phyloP scores from a whole-genome alignment of 139 green algal genomes.

The Chlorella sp. region DNA sequence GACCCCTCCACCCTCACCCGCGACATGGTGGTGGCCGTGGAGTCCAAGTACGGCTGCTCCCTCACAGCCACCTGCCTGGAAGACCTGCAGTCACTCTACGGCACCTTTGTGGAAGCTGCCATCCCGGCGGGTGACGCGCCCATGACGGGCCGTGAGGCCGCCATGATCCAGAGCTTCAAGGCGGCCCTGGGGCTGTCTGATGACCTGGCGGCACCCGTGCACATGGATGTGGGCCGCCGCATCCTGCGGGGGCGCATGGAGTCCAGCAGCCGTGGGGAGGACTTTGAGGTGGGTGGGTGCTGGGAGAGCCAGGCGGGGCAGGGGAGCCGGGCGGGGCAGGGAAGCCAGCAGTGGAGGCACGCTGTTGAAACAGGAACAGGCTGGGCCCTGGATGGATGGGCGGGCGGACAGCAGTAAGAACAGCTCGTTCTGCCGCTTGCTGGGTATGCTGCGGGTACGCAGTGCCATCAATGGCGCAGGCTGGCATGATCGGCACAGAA shows the following conservation, averaged over 20 bases:
- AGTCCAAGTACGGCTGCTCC: constrained; percentile 71
- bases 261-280: constrained; percentile 52
- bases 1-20: constrained; percentile 65
- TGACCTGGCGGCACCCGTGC: constrained; percentile 89
- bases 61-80: constrained; percentile 66
- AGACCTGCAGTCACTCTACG: constrained; percentile 78
- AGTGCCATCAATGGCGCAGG: too few relatives aligned
- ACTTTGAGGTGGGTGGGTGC: constrained; percentile 65
- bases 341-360: too few relatives aligned
- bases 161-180: constrained; percentile 77
- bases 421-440: too few relatives aligned
- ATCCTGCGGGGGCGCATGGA: constrained; percentile 82
- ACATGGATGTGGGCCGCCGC: constrained; percentile 91
- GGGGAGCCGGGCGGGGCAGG: neutral
- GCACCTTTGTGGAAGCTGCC: constrained; percentile 85
- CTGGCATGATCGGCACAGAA: too few relatives aligned
- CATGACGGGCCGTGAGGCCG: constrained; percentile 54
- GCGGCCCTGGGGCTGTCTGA: constrained; percentile 88
- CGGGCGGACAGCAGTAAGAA: too few relatives aligned
- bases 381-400: too few relatives aligned
- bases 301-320: neutral
- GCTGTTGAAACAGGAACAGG: too few relatives aligned
- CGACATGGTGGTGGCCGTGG: constrained; percentile 66
- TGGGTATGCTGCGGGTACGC: too few relatives aligned
- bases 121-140: constrained; percentile 70